Base-by-base conservation (phyloP, 2,329 filamentous ascomycete species). In the Pestalotiopsis sp. region DNA sequence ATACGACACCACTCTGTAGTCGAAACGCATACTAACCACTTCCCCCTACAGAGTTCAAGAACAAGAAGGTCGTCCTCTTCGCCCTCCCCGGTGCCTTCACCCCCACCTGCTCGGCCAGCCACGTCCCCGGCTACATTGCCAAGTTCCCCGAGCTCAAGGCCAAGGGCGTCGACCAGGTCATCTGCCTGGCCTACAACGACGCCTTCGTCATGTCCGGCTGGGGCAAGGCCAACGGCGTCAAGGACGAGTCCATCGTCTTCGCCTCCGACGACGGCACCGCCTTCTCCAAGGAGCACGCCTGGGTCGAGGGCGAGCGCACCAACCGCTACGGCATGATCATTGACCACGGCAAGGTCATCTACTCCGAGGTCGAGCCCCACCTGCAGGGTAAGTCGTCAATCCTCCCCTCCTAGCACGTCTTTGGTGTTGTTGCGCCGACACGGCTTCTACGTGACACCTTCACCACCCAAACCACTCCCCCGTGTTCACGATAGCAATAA, bases 141-240 rank as follows among this genome's bases (percentile, higher is more conserved):
- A 90, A 92, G 78, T 82, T 90, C 74, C 84, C 88, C 67, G 84
- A 90, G 77, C 85, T 96, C 80, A 90, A 90, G 83, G 83, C 84
- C 77, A 95, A 95, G 87, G 93, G 92, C 75, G 91, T 97, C 72
- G 93, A 96, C 80, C 81, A 92, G 71, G 88, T 97, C 75, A 89
- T 93, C 72, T 89, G 95, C 77, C 90, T 96, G 77, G 93, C 93
- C 69, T 91, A 84, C 84, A 97, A 97, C 81, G 93, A 97, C 81
- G 84, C 90, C 71, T 95, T 86, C 78, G 93, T 96, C 80, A 95
- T 95, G 93, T 91, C 89, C 75, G 93, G 92, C 65, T 95, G 92
- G 93, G 91, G 90, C 82, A 96, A 96, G 88, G 93, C 93, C 78
- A 95, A 96, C 82, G 85, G 86, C 64, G 85, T 94, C 77, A 90